phyloP scores from a whole-genome alignment of 2,329 filamentous ascomycete species.

The Venturia carpophila region DNA sequence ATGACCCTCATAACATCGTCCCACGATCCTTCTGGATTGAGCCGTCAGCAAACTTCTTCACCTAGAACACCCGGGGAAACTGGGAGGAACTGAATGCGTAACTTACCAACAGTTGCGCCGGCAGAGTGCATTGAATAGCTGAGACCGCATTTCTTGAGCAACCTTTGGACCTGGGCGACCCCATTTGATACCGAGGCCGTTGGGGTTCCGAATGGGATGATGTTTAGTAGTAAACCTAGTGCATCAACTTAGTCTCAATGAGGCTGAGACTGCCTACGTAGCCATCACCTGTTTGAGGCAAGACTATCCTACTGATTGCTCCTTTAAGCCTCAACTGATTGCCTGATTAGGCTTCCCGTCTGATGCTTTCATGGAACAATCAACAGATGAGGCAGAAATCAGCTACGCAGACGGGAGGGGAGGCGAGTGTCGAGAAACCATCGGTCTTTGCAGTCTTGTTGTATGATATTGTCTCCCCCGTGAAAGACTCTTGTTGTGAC shows the following conservation, averaged over 20 bases:
- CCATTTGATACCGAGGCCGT: conserved; percentile 51
- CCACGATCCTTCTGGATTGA: conserved; percentile 71
- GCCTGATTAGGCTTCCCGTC: no score
- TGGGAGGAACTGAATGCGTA: conserved; percentile 29
- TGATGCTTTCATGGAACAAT: no score
- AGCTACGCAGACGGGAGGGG: conserved; percentile 69
- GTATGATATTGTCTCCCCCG: background rate
- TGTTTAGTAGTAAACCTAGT: no score
- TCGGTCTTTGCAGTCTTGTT: background rate
- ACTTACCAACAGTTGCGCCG: conserved; percentile 79
- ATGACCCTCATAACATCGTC: conserved; percentile 77
- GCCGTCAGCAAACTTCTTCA: conserved; percentile 16
- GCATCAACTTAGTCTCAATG: no score
- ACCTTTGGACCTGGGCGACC: conserved; percentile 78
- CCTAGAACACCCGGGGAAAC: no score
- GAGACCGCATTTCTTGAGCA: conserved; percentile 73
- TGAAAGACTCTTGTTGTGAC: conserved; percentile 5
- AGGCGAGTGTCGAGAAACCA: conserved; percentile 34
- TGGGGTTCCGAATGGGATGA: conserved; percentile 62
- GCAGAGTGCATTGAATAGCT: conserved; percentile 87
- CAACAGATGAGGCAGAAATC: conserved; percentile 92
- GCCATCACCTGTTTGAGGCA: no score
- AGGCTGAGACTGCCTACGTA: no score
- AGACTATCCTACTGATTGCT: no score
- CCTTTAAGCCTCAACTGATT: no score